Evolutionary conservation across 495 filamentous ascomycete species (phyloP), one percentile per base, ranked within the genome.

Genomic region (Penicillium crystallinum): DNA sequence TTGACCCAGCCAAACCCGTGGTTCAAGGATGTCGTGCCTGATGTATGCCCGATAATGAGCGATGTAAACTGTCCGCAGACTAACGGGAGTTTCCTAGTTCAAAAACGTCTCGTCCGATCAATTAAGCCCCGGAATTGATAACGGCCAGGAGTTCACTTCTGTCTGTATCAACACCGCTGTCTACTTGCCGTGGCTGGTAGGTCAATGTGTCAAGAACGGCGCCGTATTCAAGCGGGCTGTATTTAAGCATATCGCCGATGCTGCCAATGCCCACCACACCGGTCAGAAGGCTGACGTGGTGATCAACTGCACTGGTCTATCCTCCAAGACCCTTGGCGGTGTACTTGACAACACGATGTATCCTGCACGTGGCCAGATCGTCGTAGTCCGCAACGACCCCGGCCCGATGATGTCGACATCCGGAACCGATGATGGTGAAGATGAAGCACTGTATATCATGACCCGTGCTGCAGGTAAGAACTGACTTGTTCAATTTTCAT

Each of bases 91-190:
- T 18, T 6, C 11, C 6, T 44, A 81, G 78, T 81, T 88, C 68
- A 75, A 77, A 49, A 67, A 78, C 39, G 57, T 95, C 0, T 60
- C 75, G 7, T 54, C 74, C 46, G 64, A 73, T 0, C 68, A 85
- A 33, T 69, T 95, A 7, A 79, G 79, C 0, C 49, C 64, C 1
- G 84, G 77, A 6, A 78, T 82, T 33, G 82, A 89, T 49, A 85
- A 82, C n/a, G 92, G 78, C 5, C 87, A 81, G 39, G 70, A 76
- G 35, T 96, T 91, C 65, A 88, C 78, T 6, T 91, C 87, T 0
- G 86, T 95, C 31, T 97, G 91, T 69, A 92, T 98, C 64, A 97
- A 98, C 72, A 85, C 86, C 0, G 82, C 88, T 41, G 56, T 96
- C 41, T 97, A 97, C 72, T 80, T 95, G 14, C 83, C 88, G 1